phyloP scores from a whole-genome alignment of 2,329 filamentous ascomycete species.

The Fusarium algeriense region DNA sequence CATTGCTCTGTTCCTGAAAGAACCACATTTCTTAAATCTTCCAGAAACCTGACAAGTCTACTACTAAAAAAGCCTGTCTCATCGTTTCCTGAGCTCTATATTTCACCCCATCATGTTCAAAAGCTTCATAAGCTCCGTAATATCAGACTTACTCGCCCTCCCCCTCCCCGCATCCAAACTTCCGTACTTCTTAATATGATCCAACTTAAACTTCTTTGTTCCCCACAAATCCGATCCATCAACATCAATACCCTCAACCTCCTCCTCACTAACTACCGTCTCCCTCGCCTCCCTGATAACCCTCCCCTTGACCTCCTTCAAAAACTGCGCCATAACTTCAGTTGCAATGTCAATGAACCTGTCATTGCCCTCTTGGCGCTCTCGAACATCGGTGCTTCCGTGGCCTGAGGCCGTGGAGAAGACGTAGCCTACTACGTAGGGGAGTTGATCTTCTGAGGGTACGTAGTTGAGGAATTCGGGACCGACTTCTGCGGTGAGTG shows the following conservation, averaged over 20 bases:
- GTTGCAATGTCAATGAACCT: constrained; percentile 4
- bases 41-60: neutral
- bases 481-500: neutral
- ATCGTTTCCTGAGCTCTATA: neutral
- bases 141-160: neutral
- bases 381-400: neutral
- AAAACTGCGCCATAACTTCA: neutral
- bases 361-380: neutral
- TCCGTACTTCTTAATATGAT: neutral
- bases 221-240: neutral
- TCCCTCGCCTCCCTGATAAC: constrained; percentile 5
- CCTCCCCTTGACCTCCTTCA: neutral
- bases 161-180: too few species aligned
- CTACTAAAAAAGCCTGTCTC: neutral
- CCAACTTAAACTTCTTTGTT: neutral
- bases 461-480: constrained; percentile 5
- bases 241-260: neutral
- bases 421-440: constrained; percentile 50
- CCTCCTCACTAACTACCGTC: neutral
- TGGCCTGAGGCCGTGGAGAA: constrained; percentile 27
- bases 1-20: neutral
- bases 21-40: too few species aligned
- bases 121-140: neutral
- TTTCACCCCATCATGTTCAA: neutral
- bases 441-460: constrained; percentile 10